These are phyloP conservation scores for Trichocomaceae sp. DNA, from an alignment of 2,329 filamentous ascomycete species.

Conservation along the genomic window DNA sequence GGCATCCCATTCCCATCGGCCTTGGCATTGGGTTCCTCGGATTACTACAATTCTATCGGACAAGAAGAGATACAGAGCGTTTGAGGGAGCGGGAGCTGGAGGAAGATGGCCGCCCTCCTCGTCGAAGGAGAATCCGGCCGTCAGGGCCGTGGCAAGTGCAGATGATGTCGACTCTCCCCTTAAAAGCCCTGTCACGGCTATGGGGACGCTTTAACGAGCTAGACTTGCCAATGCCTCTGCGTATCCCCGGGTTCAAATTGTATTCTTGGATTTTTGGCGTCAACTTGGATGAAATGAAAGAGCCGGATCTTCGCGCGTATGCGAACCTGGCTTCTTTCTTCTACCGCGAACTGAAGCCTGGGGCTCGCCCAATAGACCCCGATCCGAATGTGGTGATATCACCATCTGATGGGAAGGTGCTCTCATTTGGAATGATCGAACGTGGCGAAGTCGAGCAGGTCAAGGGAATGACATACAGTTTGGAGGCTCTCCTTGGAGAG, in stretches of 20 bases:
- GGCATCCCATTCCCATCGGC: conserved; percentile 85
- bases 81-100: conserved; percentile 43
- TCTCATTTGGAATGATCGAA: conserved; percentile 88
- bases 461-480: conserved; percentile 95
- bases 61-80: conserved; percentile 45
- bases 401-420: conserved; percentile 80
- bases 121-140: conserved; percentile 61
- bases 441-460: conserved; percentile 96
- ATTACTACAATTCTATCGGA: conserved; percentile 74
- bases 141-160: conserved; percentile 90
- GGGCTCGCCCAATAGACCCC: conserved; percentile 74
- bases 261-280: conserved; percentile 92
- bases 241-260: conserved; percentile 82
- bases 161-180: conserved; percentile 84
- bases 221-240: conserved; percentile 77
- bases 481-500: conserved; percentile 79
- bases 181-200: conserved; percentile 81
- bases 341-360: conserved; percentile 89
- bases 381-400: conserved; percentile 74
- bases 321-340: conserved; percentile 95
- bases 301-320: conserved; percentile 81
- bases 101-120: conserved; percentile 37
- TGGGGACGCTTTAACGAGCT: conserved; percentile 93
- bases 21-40: conserved; percentile 81
- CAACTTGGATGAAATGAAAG: conserved; percentile 76